These are phyloP conservation scores for Fragaria iinumae DNA, from an alignment of 306 rosid species.

Conservation along the genomic window DNA sequence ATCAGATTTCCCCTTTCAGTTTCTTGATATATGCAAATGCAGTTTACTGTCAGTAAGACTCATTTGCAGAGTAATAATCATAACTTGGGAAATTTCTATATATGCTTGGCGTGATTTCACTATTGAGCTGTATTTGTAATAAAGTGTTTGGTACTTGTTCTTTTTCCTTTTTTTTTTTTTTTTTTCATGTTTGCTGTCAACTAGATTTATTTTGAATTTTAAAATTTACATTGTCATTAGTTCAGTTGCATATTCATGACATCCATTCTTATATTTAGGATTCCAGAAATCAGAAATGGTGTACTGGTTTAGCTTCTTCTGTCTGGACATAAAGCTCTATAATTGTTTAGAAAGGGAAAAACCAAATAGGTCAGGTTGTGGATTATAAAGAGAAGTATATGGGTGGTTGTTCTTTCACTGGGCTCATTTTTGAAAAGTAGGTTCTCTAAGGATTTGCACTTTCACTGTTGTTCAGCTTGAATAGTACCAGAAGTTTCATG, in stretches of 20 bases:
- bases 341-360: background rate
- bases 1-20: background rate
- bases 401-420: background rate
- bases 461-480: background rate
- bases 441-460: background rate
- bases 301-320: slow-evolving; percentile 5
- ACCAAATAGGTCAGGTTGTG: background rate
- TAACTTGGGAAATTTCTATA: background rate
- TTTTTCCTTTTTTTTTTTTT: background rate
- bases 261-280: background rate
- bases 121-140: background rate
- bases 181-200: background rate
- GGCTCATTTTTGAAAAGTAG: background rate
- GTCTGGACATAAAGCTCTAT: background rate
- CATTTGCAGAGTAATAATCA: background rate
- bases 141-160: background rate
- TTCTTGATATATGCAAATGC: background rate
- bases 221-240: background rate
- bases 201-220: background rate
- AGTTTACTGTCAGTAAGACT: background rate
- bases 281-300: background rate
- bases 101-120: background rate
- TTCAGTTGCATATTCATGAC: background rate
- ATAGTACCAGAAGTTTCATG: background rate
- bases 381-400: background rate